Evolutionary conservation across 1,139 yeast genomes (phyloP).

Genomic region (Nematodospora anomalae): DNA sequence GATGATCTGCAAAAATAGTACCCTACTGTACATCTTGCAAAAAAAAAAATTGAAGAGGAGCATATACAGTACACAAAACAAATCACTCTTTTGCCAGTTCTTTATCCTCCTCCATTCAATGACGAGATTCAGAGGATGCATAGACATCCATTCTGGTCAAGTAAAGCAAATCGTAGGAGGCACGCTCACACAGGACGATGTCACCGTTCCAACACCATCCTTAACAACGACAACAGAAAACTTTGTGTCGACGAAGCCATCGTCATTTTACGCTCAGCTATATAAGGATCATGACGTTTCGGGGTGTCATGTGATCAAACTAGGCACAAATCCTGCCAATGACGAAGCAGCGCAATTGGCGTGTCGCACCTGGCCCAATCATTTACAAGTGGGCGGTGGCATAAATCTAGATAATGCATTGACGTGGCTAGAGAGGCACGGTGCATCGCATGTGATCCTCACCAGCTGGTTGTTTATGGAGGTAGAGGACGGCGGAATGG

Average conservation of each 20-base stretch:
- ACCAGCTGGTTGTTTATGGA: slow-evolving; percentile 86
- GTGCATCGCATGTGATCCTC: slow-evolving; percentile 85
- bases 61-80: no score
- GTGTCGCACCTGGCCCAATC: slow-evolving; percentile 66
- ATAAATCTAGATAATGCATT: slow-evolving; percentile 71
- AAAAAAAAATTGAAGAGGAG: slow-evolving; percentile 9
- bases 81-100: not conserved
- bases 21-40: slow-evolving; percentile 13
- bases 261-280: slow-evolving; percentile 74
- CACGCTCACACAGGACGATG: slow-evolving; percentile 61
- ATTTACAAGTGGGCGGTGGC: slow-evolving; percentile 91
- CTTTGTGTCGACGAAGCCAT: slow-evolving; percentile 74
- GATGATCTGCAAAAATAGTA: no score
- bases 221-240: slow-evolving; percentile 63
- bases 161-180: slow-evolving; percentile 98
- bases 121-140: slow-evolving; percentile 93
- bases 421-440: slow-evolving; percentile 66
- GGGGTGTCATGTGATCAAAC: slow-evolving; percentile 91
- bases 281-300: slow-evolving; percentile 56
- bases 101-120: slow-evolving; percentile 31
- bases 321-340: slow-evolving; percentile 74
- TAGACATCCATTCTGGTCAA: slow-evolving; percentile 90
- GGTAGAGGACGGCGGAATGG: slow-evolving; percentile 28
- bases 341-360: slow-evolving; percentile 84
- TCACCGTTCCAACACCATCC: slow-evolving; percentile 20